Base-by-base conservation (phyloP, 2,329 filamentous ascomycete species). In the Cladophialophora bantiana region DNA sequence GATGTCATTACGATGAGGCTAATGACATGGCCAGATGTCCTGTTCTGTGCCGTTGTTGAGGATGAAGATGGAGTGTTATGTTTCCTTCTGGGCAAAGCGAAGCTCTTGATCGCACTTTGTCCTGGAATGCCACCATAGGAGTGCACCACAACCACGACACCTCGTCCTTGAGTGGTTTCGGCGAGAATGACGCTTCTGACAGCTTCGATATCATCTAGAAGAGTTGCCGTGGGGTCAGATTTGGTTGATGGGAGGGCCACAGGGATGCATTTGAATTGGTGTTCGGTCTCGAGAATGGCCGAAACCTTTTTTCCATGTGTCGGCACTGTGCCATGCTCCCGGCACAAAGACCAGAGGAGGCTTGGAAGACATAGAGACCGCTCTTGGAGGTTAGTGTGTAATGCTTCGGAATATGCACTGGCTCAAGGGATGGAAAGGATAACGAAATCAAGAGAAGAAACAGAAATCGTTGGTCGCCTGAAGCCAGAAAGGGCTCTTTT, bases 111-210 rank as follows among this genome's bases (percentile, higher is more conserved):
- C 1, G 82, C 81, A 68, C 82, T 84, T 68, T 75, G 76, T 52
- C 79, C 82, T 1, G 83, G 79, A 50, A 80, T 76, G 26, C 83
- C 83, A 35, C 83, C 83, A 63, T 83, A 85, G 0, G 83, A 84
- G 73, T 85, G 83, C 1, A 77, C 78, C 2, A 84, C 71, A 4
- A 86, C 75, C 3, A 85, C 74, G 1, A 85, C 83, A 62, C 85
- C 73, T 26, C 71, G 75, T 1, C 80, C 80, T 7, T 75, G 66
- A 0, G 57, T 65, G 2, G 75, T 81, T 55, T 84, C 79, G 4
- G 56, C 62, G 1, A 67, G 48, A 10, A 84, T 81, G 0, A 75
- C 75, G 1, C 75, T 71, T 9, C 76, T 78, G 6, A 78, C 77
- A 4, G 74, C 79, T 4, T 81, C 75, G 42, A 84, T 69, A 61